Percentiles rank a stretch among this genome's conserved stretches.
Conservation (phyloP, 306 rosid genomes). For the Malus sylvestris region DNA sequence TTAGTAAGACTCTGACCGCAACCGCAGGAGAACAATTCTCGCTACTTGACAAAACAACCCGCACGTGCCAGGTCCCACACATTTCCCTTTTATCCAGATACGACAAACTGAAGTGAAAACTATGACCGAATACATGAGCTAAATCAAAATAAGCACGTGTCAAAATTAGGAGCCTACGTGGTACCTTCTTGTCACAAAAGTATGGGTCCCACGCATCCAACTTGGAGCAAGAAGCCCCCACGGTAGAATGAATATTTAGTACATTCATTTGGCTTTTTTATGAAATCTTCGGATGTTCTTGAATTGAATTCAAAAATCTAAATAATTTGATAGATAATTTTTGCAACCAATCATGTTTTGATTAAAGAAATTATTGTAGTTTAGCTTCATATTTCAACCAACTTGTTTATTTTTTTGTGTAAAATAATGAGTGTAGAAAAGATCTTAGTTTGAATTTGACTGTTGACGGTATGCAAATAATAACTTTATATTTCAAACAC, state of each 20-base stretch:
- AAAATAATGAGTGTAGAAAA: background rate
- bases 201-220: background rate
- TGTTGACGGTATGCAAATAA: no score
- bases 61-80: background rate
- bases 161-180: conserved; percentile 9
- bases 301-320: conserved; percentile 15
- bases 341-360: background rate
- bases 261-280: background rate
- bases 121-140: background rate
- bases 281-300: background rate
- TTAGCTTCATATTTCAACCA: background rate
- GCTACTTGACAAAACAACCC: conserved; percentile 11
- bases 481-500: background rate
- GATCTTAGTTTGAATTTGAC: no score
- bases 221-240: background rate
- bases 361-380: background rate
- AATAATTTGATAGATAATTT: background rate
- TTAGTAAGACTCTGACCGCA: conserved; percentile 39
- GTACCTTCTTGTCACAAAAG: conserved; percentile 3
- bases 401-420: background rate
- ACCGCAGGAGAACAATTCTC: background rate
- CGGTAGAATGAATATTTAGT: background rate
- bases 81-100: background rate
- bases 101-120: background rate
- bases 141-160: conserved; percentile 23